These are phyloP conservation scores for Melastoma candidum DNA, from an alignment of 441 rosid species.

Conservation along the genomic window DNA sequence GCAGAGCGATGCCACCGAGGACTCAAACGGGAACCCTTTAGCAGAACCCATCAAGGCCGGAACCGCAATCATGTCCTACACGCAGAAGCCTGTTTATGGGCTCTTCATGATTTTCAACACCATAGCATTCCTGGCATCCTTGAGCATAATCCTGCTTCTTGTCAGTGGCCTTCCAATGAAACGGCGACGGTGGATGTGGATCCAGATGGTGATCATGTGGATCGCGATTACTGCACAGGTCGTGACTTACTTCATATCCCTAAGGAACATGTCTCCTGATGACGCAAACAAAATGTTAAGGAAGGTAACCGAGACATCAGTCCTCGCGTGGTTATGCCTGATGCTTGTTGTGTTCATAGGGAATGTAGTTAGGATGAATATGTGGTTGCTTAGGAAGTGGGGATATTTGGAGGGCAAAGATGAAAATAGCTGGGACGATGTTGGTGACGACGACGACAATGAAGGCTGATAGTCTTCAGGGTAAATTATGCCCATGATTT, in stretches of 20 bases:
- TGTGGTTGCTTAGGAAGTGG: slow-evolving; percentile 13
- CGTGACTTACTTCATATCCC: slow-evolving; percentile 14
- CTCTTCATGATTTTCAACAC: slow-evolving; percentile 18
- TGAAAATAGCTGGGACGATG: background rate
- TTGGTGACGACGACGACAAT: background rate
- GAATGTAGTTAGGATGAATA: slow-evolving; percentile 3
- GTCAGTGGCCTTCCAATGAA: slow-evolving; percentile 19
- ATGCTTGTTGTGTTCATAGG: slow-evolving; percentile 10
- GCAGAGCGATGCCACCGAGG: slow-evolving; percentile 12
- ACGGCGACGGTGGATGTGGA: slow-evolving; percentile 16
- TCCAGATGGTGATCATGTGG: slow-evolving; percentile 22
- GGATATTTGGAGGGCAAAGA: slow-evolving; percentile 13
- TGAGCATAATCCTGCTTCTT: slow-evolving; percentile 19
- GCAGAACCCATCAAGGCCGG: slow-evolving; percentile 12
- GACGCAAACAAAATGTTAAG: background rate
- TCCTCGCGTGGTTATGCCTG: slow-evolving; percentile 13
- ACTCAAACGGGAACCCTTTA: slow-evolving; percentile 5
- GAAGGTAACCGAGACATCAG: slow-evolving; percentile 9
- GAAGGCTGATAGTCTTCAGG: background rate
- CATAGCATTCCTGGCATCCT: slow-evolving; percentile 15
- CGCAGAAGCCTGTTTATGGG: slow-evolving; percentile 4
- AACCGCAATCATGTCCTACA: slow-evolving; percentile 17
- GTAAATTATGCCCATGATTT: no score
- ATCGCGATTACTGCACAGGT: slow-evolving; percentile 14
- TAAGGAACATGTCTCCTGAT: slow-evolving; percentile 11